Conservation (phyloP, 2,329 filamentous ascomycete genomes). For the Cladosporium sp. region DNA sequence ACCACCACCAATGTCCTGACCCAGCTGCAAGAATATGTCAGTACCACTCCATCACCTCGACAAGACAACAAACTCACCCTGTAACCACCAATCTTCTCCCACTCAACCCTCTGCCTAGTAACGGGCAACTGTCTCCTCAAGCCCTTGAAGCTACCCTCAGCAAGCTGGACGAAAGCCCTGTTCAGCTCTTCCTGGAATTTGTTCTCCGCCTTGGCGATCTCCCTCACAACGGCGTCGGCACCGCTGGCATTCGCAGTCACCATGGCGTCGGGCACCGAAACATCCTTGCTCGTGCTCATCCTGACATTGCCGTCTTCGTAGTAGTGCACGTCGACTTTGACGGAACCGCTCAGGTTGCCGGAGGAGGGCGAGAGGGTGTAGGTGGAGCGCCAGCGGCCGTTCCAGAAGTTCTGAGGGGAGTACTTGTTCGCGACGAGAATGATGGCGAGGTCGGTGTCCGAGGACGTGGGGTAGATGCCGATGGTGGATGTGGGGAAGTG, state of each 20-base stretch:
- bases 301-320: conserved; percentile 99
- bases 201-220: conserved; percentile 76
- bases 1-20: conserved; percentile 50
- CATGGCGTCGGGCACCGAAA: conserved; percentile 37
- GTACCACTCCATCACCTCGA: neutral
- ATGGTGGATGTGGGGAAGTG: conserved; percentile 81
- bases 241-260: conserved; percentile 53
- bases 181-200: conserved; percentile 97
- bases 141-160: conserved; percentile 93
- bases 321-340: conserved; percentile 97
- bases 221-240: conserved; percentile 67
- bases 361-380: conserved; percentile 70
- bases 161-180: conserved; percentile 78
- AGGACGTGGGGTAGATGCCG: conserved; percentile 76
- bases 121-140: conserved; percentile 90
- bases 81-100: conserved; percentile 97
- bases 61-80: conserved; percentile 52
- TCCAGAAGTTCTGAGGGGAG: conserved; percentile 98
- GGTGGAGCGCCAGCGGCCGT: conserved; percentile 89
- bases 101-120: conserved; percentile 97
- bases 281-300: conserved; percentile 78
- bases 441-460: conserved; percentile 72
- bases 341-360: conserved; percentile 65
- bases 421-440: conserved; percentile 94
- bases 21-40: conserved; percentile 30